Percentiles rank a stretch among this genome's conserved stretches.
Evolutionary conservation across 2,329 filamentous ascomycete genomes (phyloP).

Genomic region (Akanthomyces muscarius): DNA sequence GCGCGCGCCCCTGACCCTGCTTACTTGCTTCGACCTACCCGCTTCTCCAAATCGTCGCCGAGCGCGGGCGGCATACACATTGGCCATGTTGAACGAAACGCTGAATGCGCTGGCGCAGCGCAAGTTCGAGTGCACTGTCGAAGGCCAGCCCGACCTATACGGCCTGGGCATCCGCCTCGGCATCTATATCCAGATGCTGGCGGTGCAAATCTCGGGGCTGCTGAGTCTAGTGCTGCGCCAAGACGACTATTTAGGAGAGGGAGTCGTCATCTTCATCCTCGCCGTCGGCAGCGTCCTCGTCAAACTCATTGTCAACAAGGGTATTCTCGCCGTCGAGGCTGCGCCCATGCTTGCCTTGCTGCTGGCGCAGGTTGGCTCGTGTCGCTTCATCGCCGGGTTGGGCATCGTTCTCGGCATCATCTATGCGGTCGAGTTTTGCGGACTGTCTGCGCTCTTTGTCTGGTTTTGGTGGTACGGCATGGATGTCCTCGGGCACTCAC

Average conservation of each 20-base stretch:
- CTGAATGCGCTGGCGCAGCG: background rate
- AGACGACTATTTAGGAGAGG: constrained; percentile 23
- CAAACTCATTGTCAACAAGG: constrained; percentile 12
- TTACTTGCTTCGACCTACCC: background rate
- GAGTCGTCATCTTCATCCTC: constrained; percentile 24
- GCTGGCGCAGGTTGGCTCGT: constrained; percentile 23
- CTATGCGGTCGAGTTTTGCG: constrained; percentile 21
- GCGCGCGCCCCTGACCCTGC: background rate
- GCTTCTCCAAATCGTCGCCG: background rate
- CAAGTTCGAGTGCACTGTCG: constrained; percentile 18
- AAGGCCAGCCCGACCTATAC: constrained; percentile 26
- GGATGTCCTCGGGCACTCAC: constrained; percentile 21
- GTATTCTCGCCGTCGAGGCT: constrained; percentile 24
- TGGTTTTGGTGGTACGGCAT: constrained; percentile 27
- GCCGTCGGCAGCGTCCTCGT: constrained; percentile 23
- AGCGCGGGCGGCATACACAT: background rate
- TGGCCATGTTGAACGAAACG: constrained; percentile 10
- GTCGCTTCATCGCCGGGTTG: constrained; percentile 19
- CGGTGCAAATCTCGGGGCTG: constrained; percentile 24
- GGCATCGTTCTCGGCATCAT: constrained; percentile 19
- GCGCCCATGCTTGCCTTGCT: constrained; percentile 24
- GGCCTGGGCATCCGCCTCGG: constrained; percentile 28
- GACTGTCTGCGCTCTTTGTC: constrained; percentile 20
- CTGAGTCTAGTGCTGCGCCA: constrained; percentile 20
- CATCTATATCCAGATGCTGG: constrained; percentile 28